These are phyloP conservation scores for Symbiotaphrina buchneri DNA, from an alignment of 495 filamentous ascomycete species.

Conservation along the genomic window DNA sequence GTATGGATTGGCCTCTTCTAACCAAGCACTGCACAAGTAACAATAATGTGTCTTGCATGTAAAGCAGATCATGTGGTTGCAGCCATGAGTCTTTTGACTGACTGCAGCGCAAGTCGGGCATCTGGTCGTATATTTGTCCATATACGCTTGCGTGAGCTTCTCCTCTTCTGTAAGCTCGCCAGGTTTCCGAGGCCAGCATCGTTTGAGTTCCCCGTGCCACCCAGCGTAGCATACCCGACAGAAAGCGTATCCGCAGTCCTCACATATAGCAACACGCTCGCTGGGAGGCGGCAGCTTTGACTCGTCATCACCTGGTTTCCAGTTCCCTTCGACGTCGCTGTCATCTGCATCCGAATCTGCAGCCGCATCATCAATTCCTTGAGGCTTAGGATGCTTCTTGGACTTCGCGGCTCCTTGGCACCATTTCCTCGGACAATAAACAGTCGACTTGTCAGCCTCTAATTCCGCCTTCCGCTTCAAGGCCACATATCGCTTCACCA, in stretches of 20 bases:
- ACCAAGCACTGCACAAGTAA: conserved; percentile 78
- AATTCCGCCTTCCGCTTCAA: conserved; percentile 82
- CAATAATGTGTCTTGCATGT: conserved; percentile 85
- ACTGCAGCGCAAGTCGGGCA: conserved; percentile 83
- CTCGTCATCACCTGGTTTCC: conserved; percentile 6
- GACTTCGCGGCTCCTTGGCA: conserved; percentile 80
- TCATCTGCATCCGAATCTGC: conserved; percentile 18
- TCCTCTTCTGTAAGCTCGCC: conserved; percentile 62
- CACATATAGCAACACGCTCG: conserved; percentile 61
- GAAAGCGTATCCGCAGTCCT: conserved; percentile 81
- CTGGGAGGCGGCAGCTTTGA: conserved; percentile 21
- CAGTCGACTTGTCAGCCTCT: conserved; percentile 71
- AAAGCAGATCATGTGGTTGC: conserved; percentile 96
- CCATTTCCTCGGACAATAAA: conserved; percentile 90
- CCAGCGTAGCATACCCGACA: conserved; percentile 49
- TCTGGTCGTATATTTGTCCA: conserved; percentile 54
- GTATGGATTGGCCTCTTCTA: conserved; percentile 66
- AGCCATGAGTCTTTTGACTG: conserved; percentile 75
- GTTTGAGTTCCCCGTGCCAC: conserved; percentile 73
- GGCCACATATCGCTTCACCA: conserved; percentile 64
- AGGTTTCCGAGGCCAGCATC: conserved; percentile 32
- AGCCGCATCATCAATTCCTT: conserved; percentile 10
- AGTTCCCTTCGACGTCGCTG: neutral
- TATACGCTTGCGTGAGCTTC: conserved; percentile 58
- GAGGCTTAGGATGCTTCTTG: conserved; percentile 51